Evolutionary conservation across 2,329 filamentous ascomycete genomes (phyloP).

Genomic region (Hypoxylon sp.): DNA sequence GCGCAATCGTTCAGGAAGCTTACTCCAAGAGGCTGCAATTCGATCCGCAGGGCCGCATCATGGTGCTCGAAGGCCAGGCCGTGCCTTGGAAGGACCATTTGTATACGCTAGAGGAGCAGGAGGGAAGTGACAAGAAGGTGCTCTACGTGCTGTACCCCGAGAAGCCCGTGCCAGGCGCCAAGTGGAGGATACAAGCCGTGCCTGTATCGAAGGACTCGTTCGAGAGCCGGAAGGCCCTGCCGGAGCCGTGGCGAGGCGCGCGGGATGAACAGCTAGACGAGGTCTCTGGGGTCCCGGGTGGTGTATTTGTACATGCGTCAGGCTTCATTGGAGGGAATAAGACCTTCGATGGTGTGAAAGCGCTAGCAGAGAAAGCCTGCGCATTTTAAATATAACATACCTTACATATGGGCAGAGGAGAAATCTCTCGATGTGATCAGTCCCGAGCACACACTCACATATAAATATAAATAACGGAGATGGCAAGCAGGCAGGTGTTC

Average conservation of each 20-base stretch:
- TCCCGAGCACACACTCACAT: conserved; percentile 3
- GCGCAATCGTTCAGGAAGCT: conserved; percentile 81
- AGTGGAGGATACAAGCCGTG: conserved; percentile 97
- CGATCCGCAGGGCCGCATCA: conserved; percentile 82
- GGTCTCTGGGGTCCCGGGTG: conserved; percentile 77
- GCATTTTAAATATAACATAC: conserved; percentile 55
- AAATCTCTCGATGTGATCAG: background rate
- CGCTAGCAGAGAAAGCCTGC: conserved; percentile 86
- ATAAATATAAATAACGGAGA: conserved; percentile 26
- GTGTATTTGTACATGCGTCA: conserved; percentile 93
- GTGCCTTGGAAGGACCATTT: conserved; percentile 98
- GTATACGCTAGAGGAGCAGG: conserved; percentile 83
- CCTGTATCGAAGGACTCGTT: conserved; percentile 88
- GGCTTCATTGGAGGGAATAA: conserved; percentile 98
- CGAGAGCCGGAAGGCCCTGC: conserved; percentile 90
- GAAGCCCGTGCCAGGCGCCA: conserved; percentile 78
- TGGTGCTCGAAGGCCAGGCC: conserved; percentile 82
- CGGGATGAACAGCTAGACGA: conserved; percentile 87
- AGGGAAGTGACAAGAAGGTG: conserved; percentile 68
- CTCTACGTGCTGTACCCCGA: conserved; percentile 95
- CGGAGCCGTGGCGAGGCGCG: conserved; percentile 92
- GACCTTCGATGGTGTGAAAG: conserved; percentile 87
- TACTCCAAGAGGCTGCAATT: conserved; percentile 78
- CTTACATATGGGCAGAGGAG: background rate
- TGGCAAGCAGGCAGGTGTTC: background rate